These are phyloP conservation scores for Trichoderma lentiforme DNA, from an alignment of 2,329 filamentous ascomycete genomes.

Conservation along the genomic window DNA sequence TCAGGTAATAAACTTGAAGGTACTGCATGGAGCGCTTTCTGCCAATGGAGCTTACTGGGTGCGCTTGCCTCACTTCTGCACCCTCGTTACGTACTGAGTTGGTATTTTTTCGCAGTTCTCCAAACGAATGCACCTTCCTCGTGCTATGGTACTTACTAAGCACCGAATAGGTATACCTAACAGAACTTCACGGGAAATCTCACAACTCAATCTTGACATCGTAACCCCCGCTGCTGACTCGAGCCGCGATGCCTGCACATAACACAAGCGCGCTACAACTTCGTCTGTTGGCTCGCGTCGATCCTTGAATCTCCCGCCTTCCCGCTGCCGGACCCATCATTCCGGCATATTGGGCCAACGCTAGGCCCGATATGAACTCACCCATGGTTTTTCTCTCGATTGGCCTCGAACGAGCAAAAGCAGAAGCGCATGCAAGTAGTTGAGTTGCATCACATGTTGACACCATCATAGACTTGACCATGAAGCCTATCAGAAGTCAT, in stretches of 20 bases:
- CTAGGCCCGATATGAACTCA: neutral
- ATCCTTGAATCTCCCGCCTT: conserved; percentile 11
- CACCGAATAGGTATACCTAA: neutral
- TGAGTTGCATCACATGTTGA: neutral
- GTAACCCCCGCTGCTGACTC: neutral
- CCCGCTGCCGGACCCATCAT: conserved; percentile 13
- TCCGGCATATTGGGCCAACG: conserved; percentile 9
- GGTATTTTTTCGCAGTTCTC: neutral
- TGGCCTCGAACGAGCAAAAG: neutral
- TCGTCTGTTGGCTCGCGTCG: neutral
- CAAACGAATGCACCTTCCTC: neutral
- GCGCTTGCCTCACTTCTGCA: neutral
- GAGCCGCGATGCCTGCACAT: neutral
- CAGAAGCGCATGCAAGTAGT: neutral
- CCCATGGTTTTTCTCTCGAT: neutral
- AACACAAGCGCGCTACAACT: neutral
- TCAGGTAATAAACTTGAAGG: neutral
- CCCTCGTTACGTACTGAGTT: neutral
- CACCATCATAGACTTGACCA: neutral
- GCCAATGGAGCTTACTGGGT: neutral
- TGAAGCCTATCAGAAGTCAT: neutral
- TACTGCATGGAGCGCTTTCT: neutral
- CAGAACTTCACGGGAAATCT: neutral
- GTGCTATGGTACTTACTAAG: neutral
- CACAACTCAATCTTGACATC: neutral